Evolutionary conservation across 2,329 filamentous ascomycete species (phyloP).

Genomic region (Oidium heveae): DNA sequence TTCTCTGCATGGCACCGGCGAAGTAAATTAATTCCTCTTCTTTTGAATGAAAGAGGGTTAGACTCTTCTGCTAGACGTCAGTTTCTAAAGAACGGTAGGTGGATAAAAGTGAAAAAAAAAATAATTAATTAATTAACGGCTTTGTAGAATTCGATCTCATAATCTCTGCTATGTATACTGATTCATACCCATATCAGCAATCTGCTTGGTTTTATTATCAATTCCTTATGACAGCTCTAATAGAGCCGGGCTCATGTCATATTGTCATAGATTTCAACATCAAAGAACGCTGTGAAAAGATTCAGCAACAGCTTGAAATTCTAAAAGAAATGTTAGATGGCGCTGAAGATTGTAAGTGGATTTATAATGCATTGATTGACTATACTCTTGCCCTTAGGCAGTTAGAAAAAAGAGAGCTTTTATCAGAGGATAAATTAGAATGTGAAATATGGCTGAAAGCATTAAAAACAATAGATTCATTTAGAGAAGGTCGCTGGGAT

Average conservation of each 20-base stretch:
- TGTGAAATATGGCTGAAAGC: constrained; percentile 11
- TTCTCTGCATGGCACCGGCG: constrained; percentile 95
- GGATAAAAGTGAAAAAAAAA: background rate
- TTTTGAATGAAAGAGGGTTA: constrained; percentile 47
- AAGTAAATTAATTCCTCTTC: constrained; percentile 52
- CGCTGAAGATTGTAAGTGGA: constrained; percentile 57
- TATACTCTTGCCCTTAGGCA: constrained; percentile 35
- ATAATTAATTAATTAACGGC: background rate
- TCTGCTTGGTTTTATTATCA: constrained; percentile 96
- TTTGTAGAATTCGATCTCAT: constrained; percentile 47
- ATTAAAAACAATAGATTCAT: constrained; percentile 13
- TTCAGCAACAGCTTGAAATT: constrained; percentile 45
- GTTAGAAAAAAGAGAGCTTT: constrained; percentile 22
- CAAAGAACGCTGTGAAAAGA: constrained; percentile 36
- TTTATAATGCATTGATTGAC: constrained; percentile 66
- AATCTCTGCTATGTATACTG: constrained; percentile 35
- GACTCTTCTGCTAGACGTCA: constrained; percentile 32
- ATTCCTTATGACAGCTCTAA: constrained; percentile 49
- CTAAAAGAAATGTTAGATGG: constrained; percentile 39
- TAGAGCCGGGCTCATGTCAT: constrained; percentile 23
- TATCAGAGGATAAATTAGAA: constrained; percentile 16
- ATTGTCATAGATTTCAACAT: constrained; percentile 39
- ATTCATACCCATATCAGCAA: constrained; percentile 80
- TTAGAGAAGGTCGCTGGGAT: constrained; percentile 14
- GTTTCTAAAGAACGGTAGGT: constrained; percentile 44